Percentiles rank a stretch among this genome's conserved stretches.
Evolutionary conservation across 139 green algal genomes (phyloP).

Genomic region (Yamagishiella unicocca): DNA sequence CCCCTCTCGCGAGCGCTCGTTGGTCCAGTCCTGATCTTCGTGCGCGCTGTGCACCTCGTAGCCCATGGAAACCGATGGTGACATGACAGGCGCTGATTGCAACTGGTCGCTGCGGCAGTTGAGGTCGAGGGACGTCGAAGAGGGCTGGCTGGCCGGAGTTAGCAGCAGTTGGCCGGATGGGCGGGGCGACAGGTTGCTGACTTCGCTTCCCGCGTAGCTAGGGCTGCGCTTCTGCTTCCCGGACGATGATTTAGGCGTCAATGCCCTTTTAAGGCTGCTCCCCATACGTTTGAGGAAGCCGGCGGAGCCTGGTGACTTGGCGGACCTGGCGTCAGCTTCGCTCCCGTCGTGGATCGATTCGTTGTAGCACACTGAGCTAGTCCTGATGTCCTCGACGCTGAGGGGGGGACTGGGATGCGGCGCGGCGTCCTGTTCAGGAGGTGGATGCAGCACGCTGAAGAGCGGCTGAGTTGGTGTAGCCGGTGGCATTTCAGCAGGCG

Average conservation of each 20-base stretch:
- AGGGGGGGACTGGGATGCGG: not conserved
- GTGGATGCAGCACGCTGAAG: not conserved
- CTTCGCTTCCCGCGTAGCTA: slow-evolving; percentile 19
- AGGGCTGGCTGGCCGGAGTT: slow-evolving; percentile 2
- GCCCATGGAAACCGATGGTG: not conserved
- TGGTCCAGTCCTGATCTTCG: not conserved
- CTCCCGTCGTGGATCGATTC: not conserved
- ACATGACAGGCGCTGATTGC: not conserved
- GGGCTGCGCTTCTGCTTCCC: slow-evolving; percentile 5
- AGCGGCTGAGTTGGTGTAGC: slow-evolving; percentile 6
- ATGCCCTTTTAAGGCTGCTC: slow-evolving; percentile 9
- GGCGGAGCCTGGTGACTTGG: slow-evolving; percentile 18
- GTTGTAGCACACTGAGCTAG: not conserved
- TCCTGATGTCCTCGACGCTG: not conserved
- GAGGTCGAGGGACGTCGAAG: slow-evolving; percentile 23
- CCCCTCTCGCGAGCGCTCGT: not conserved
- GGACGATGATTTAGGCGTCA: slow-evolving; percentile 7
- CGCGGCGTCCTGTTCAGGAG: not conserved
- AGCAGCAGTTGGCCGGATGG: not conserved
- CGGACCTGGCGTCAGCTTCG: not conserved
- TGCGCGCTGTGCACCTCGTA: not conserved
- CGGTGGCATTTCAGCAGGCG: not conserved
- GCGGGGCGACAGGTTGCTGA: not conserved
- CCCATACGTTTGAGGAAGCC: slow-evolving; percentile 6
- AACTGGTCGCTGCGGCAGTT: slow-evolving; percentile 18